Evolutionary conservation across 2,329 filamentous ascomycete species (phyloP).

Genomic region (Xylaria sp.): DNA sequence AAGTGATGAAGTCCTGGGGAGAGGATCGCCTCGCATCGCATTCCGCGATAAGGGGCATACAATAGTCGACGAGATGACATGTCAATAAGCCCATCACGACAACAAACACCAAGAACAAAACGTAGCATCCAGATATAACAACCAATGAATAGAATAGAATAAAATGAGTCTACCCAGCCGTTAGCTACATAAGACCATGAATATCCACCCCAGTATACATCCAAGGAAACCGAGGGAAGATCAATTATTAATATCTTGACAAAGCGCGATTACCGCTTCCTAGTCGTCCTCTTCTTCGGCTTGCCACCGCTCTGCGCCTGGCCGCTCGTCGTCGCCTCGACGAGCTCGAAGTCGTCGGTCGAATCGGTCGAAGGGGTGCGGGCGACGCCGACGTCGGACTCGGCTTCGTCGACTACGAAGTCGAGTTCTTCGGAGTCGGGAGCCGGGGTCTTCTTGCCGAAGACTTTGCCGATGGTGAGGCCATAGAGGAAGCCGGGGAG

Average conservation of each 20-base stretch:
- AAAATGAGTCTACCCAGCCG: no score
- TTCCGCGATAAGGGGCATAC: no score
- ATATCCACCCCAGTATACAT: no score
- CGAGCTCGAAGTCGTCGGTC: constrained; percentile 57
- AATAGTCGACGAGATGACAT: no score
- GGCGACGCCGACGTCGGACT: constrained; percentile 41
- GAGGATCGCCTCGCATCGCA: no score
- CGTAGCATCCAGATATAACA: no score
- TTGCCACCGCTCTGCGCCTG: constrained; percentile 39
- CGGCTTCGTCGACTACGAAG: constrained; percentile 32
- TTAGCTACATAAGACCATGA: no score
- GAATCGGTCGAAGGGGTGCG: constrained; percentile 53
- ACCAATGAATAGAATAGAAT: no score
- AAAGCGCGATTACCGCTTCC: constrained; percentile 41
- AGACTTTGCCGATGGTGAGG: constrained; percentile 47
- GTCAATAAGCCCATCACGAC: no score
- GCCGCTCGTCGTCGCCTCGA: constrained; percentile 48
- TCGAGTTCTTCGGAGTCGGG: constrained; percentile 34
- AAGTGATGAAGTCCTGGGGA: no score
- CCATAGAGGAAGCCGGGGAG: constrained; percentile 70
- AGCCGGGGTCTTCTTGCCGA: constrained; percentile 32
- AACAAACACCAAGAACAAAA: no score
- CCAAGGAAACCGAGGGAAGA: no score
- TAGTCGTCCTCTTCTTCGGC: constrained; percentile 51
- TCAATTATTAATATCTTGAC: not conserved